A percentile compares a stretch with the other conserved stretches of the same genome.
Conservation (phyloP, 257 asterid species). For the Capsicum rhomboideum region DNA sequence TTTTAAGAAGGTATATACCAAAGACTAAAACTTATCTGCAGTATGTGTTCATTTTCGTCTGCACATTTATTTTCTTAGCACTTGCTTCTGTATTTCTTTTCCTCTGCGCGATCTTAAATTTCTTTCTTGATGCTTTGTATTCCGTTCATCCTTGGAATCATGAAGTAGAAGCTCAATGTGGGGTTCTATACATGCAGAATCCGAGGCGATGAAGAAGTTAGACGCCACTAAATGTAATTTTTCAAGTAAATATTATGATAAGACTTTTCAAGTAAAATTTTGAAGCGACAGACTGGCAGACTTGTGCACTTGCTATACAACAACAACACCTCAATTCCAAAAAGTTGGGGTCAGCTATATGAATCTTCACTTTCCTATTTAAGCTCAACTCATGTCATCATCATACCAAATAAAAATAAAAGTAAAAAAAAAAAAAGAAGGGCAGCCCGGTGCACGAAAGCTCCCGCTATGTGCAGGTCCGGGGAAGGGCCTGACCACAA, state of each 20-base stretch:
- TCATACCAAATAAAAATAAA: neutral
- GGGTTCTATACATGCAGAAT: neutral
- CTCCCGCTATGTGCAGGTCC: too few relatives aligned
- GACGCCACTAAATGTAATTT: neutral
- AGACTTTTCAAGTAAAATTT: neutral
- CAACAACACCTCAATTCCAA: neutral
- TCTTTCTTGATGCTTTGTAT: neutral
- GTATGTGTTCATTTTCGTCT: neutral
- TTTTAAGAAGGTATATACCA: conserved; percentile 50
- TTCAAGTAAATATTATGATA: neutral
- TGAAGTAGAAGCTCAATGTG: neutral
- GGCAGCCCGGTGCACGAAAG: too few relatives aligned
- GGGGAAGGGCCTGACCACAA: too few relatives aligned
- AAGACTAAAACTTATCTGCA: neutral
- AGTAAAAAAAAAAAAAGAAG: too few relatives aligned
- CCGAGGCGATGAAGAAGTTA: neutral
- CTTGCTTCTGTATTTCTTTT: neutral
- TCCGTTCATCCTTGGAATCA: neutral
- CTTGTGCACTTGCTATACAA: neutral
- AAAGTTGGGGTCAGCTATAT: neutral
- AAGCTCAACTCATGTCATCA: neutral
- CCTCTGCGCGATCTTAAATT: neutral
- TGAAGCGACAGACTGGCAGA: neutral
- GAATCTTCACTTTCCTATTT: neutral
- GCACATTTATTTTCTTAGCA: neutral